These are phyloP conservation scores for Nidula microcarpa DNA, from an alignment of 768 basidiomycete species.

Conservation along the genomic window DNA sequence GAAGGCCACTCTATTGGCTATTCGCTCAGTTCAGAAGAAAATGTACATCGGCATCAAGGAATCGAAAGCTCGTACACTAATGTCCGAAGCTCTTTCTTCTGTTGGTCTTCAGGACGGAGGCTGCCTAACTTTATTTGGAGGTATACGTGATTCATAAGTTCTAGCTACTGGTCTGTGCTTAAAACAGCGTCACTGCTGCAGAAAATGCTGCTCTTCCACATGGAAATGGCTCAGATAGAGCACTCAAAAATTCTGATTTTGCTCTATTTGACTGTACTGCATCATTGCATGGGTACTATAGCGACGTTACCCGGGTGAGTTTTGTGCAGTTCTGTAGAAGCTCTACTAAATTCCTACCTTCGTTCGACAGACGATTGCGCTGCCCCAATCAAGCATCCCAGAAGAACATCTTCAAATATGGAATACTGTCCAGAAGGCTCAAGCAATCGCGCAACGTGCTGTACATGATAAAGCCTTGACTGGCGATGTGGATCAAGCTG, in stretches of 20 bases:
- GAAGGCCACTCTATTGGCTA: slow-evolving; percentile 76
- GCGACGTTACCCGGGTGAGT: slow-evolving; percentile 76
- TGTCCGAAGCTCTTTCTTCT: slow-evolving; percentile 48
- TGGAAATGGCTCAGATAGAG: slow-evolving; percentile 70
- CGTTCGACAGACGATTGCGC: slow-evolving; percentile 55
- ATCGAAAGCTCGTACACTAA: slow-evolving; percentile 60
- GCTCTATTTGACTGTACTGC: slow-evolving; percentile 76
- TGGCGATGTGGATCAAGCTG: slow-evolving; percentile 56
- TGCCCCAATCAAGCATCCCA: slow-evolving; percentile 54
- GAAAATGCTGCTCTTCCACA: slow-evolving; percentile 88
- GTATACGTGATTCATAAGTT: slow-evolving; percentile 31
- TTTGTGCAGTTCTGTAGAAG: not conserved
- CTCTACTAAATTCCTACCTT: not conserved
- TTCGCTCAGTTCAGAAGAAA: slow-evolving; percentile 57
- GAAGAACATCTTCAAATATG: slow-evolving; percentile 53
- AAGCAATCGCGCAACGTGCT: slow-evolving; percentile 45
- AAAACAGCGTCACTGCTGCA: slow-evolving; percentile 18
- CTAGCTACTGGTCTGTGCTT: not conserved
- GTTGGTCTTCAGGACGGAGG: slow-evolving; percentile 59
- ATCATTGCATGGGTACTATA: slow-evolving; percentile 67
- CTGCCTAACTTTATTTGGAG: slow-evolving; percentile 75
- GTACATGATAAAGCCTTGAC: slow-evolving; percentile 49
- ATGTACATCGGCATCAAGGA: slow-evolving; percentile 75
- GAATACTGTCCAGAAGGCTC: slow-evolving; percentile 63
- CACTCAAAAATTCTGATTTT: slow-evolving; percentile 54